Percentiles rank a stretch among this genome's conserved stretches.
Conservation (phyloP, 768 basidiomycete species). For the Lentinula guzmanii region DNA sequence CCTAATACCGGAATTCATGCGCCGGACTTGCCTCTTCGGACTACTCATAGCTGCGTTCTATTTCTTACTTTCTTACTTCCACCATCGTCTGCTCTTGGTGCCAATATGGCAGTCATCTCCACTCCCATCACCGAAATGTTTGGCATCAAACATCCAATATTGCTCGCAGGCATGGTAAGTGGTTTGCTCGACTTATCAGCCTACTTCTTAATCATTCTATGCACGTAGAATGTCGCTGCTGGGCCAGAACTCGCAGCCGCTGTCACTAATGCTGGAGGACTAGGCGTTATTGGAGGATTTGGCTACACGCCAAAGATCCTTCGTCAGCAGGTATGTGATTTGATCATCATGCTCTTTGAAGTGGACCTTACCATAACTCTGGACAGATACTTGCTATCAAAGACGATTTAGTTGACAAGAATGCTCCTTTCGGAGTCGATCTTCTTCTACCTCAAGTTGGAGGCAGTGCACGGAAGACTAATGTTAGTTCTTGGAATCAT, state of each 20-base stretch:
- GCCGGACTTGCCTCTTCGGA: not conserved
- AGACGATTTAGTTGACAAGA: constrained; percentile 63
- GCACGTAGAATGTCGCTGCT: constrained; percentile 50
- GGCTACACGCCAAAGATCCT: constrained; percentile 83
- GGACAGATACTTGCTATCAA: constrained; percentile 69
- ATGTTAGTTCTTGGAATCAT: constrained; percentile 37
- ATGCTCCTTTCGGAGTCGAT: constrained; percentile 87
- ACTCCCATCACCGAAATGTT: constrained; percentile 90
- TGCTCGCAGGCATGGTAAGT: constrained; percentile 61
- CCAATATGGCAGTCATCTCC: constrained; percentile 53
- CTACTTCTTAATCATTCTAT: not conserved
- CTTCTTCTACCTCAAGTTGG: constrained; percentile 85
- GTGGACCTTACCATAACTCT: not conserved
- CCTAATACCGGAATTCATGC: not conserved
- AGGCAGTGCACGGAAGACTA: constrained; percentile 85
- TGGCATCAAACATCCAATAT: constrained; percentile 81
- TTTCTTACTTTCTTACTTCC: not conserved
- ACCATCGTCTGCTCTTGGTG: not conserved
- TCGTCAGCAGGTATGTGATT: constrained; percentile 56
- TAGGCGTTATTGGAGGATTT: constrained; percentile 70
- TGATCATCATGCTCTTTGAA: not conserved
- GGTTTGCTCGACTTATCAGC: constrained; percentile 23
- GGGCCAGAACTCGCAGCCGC: constrained; percentile 87
- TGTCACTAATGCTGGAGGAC: constrained; percentile 79
- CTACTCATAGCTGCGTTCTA: not conserved